Conservation (phyloP, 1,284 basidiomycete species). For the Fereydounia khargensis region DNA sequence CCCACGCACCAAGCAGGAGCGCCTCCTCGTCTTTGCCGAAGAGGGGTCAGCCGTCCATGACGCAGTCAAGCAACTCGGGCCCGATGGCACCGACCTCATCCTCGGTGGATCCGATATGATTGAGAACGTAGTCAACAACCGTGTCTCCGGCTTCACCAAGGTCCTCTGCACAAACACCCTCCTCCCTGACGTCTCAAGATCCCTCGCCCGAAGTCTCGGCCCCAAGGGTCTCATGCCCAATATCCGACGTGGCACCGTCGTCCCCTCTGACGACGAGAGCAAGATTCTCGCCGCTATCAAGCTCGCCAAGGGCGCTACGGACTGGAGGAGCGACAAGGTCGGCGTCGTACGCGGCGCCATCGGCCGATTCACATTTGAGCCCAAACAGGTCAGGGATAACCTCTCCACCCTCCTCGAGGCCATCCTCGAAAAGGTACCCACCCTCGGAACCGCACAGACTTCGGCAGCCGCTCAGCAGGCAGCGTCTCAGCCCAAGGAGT, state of each 20-base stretch:
- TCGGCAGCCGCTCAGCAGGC: slow-evolving; percentile 17
- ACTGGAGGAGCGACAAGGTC: slow-evolving; percentile 87
- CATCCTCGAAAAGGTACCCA: slow-evolving; percentile 60
- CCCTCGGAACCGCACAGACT: slow-evolving; percentile 17
- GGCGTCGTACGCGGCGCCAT: slow-evolving; percentile 76
- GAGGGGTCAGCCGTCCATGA: slow-evolving; percentile 43
- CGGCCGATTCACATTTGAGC: slow-evolving; percentile 64
- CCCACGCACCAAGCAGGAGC: slow-evolving; percentile 47
- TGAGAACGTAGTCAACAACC: slow-evolving; percentile 41
- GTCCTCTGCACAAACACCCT: slow-evolving; percentile 80
- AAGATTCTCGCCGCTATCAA: slow-evolving; percentile 65
- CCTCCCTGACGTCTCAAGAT: slow-evolving; percentile 67
- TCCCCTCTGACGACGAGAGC: slow-evolving; percentile 74
- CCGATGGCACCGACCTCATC: slow-evolving; percentile 13
- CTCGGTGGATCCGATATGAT: slow-evolving; percentile 52
- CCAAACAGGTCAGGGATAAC: slow-evolving; percentile 75
- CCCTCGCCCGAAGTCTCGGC: slow-evolving; percentile 83
- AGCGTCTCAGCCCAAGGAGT: slow-evolving; percentile 18
- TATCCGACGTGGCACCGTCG: slow-evolving; percentile 85
- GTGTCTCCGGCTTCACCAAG: slow-evolving; percentile 63
- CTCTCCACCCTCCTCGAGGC: slow-evolving; percentile 73
- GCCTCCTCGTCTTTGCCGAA: slow-evolving; percentile 52
- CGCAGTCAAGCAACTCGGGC: slow-evolving; percentile 34
- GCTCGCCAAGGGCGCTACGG: slow-evolving; percentile 75
- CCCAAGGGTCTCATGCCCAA: slow-evolving; percentile 94